These are phyloP conservation scores for Penicillium paneum DNA, from an alignment of 2,329 filamentous ascomycete species.

Conservation along the genomic window DNA sequence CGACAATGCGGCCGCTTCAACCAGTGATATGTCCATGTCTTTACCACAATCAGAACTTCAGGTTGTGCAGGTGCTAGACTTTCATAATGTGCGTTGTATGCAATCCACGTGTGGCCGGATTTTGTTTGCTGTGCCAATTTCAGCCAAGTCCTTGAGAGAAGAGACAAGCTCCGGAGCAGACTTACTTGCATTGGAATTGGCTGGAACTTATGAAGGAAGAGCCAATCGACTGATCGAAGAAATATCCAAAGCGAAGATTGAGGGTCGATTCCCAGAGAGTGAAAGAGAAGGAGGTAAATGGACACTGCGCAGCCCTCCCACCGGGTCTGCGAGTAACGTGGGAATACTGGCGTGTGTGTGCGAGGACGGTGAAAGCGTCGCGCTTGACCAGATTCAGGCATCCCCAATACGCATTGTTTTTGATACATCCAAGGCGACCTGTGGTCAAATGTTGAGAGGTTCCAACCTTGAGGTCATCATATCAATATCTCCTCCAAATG, in stretches of 20 bases:
- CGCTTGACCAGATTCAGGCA: slow-evolving; percentile 50
- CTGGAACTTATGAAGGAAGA: slow-evolving; percentile 73
- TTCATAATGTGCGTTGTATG: slow-evolving; percentile 68
- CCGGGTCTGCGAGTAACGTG: slow-evolving; percentile 56
- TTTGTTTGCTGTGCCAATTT: slow-evolving; percentile 36
- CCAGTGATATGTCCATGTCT: slow-evolving; percentile 25
- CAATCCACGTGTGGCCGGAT: slow-evolving; percentile 42
- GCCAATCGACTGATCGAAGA: slow-evolving; percentile 78
- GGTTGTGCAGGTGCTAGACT: slow-evolving; percentile 69
- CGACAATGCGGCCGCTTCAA: slow-evolving; percentile 69
- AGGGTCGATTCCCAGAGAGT: slow-evolving; percentile 76
- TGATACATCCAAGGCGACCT: slow-evolving; percentile 31
- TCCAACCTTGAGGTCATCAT: slow-evolving; percentile 49
- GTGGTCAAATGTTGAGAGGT: slow-evolving; percentile 29
- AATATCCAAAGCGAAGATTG: slow-evolving; percentile 78
- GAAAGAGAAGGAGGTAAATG: slow-evolving; percentile 78
- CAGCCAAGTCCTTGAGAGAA: slow-evolving; percentile 18
- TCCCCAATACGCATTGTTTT: slow-evolving; percentile 39
- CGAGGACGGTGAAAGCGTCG: slow-evolving; percentile 41
- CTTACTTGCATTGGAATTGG: slow-evolving; percentile 67
- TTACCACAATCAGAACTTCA: slow-evolving; percentile 61
- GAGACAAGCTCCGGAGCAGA: slow-evolving; percentile 33
- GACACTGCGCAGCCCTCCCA: slow-evolving; percentile 67
- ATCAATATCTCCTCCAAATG: slow-evolving; percentile 69
- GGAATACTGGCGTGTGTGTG: slow-evolving; percentile 50